Base-by-base conservation (phyloP, 1,284 basidiomycete genomes). In the Apiotrichum laibachii region DNA sequence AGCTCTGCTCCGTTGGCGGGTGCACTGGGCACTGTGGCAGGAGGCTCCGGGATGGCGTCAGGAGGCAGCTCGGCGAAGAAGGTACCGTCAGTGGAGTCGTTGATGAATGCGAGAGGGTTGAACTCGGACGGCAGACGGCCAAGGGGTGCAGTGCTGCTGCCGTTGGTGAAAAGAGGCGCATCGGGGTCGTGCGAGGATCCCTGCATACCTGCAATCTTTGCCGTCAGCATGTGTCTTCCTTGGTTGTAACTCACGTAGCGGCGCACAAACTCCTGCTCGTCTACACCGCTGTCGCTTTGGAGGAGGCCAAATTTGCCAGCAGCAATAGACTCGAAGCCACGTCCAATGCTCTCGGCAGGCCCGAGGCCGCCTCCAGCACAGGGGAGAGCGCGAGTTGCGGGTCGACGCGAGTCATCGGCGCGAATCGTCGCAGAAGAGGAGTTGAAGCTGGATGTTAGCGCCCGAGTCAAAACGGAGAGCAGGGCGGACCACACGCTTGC, bases 361-460 rank as follows among this genome's bases (percentile, higher is more conserved):
- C 63, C 57, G 31, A 65, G 60, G 22, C 44, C 50, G 47, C 39
- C 33, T 6, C 50, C 50, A 10, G 46, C 48, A 40, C 22, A 19
- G 1, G n/a, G 63, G 59, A 46, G 22, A 21, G 6, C 60, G 43
- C 52, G 53, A 31, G 26, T 31, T 7, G 26, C 26, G 53, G 53
- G 48, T 40, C 49, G 43, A 16, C 56, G 33, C 34, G 56, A 48
- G 50, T 50, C 52, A 40, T 66, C 67, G 13, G 64, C 56, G 7
- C 62, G 54, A 39, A 68, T 65, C 6, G 67, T 68, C 35, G 64
- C 67, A 13, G 62, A 62, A 7, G 67, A 68, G 56, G 67, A 68
- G 65, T 68, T 68, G 67, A 68, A 68, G 50, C 66, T 67, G 53
- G 26, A 39, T 42, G 51, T 53, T 43, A 50, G 49, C 16, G 37